phyloP scores from a whole-genome alignment of 179 eudicot genomes.

The Gypsophila paniculata region DNA sequence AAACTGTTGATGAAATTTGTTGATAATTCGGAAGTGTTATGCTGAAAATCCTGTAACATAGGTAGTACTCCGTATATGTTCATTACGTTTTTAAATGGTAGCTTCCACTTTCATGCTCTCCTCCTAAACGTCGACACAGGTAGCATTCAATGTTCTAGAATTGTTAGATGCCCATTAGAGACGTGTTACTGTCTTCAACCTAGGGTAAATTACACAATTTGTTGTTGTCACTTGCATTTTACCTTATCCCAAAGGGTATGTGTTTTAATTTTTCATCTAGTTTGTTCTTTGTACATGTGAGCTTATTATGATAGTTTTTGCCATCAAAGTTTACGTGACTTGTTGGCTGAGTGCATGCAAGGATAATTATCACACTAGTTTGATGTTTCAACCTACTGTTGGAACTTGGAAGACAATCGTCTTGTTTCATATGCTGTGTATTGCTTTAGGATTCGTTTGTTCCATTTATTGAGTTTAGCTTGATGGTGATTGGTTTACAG shows the following conservation, averaged over 20 bases:
- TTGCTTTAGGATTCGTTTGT: background rate
- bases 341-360: background rate
- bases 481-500: constrained; percentile 24
- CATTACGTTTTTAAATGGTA: background rate
- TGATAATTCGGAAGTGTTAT: too few relatives aligned
- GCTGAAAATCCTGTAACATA: too few relatives aligned
- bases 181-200: background rate
- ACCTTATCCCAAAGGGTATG: background rate
- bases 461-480: constrained; percentile 1
- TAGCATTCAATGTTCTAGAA: background rate
- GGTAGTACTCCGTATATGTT: background rate
- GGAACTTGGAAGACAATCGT: background rate
- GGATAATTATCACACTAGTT: constrained; percentile 1
- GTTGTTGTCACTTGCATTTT: background rate
- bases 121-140: background rate
- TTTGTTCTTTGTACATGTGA: background rate
- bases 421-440: constrained; percentile 1
- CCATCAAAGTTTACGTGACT: background rate
- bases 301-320: background rate
- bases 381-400: constrained; percentile 6
- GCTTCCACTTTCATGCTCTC: background rate
- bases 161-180: background rate
- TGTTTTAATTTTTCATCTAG: background rate
- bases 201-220: background rate
- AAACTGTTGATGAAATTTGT: too few relatives aligned